Evolutionary conservation across 768 basidiomycete genomes (phyloP).

Genomic region (Tulasnella sp.): DNA sequence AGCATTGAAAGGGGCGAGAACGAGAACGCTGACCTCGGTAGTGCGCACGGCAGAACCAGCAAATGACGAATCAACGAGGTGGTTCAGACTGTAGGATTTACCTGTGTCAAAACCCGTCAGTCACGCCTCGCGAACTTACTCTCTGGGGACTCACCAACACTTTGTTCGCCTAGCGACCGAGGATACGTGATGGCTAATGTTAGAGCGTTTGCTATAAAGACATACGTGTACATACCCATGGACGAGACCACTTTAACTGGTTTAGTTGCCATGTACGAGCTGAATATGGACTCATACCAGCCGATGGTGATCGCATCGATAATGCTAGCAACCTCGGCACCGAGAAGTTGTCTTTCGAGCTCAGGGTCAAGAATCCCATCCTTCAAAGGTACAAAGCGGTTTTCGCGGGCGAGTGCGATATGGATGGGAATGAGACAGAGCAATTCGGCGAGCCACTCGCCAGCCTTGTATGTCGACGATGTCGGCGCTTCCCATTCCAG

Average conservation of each 20-base stretch:
- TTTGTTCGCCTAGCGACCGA: constrained; percentile 9
- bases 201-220: background rate
- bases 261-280: constrained; percentile 50
- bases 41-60: constrained; percentile 33
- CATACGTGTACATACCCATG: constrained; percentile 33
- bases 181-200: background rate
- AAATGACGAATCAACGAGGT: constrained; percentile 51
- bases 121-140: background rate
- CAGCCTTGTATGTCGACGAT: constrained; percentile 30
- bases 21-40: constrained; percentile 5
- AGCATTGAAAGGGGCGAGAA: constrained; percentile 18
- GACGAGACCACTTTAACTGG: constrained; percentile 54
- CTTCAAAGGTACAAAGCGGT: constrained; percentile 48
- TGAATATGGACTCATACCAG: constrained; percentile 54
- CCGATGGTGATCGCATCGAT: constrained; percentile 45
- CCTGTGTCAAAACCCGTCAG: constrained; percentile 33
- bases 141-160: constrained; percentile 4
- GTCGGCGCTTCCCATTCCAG: constrained; percentile 11
- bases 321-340: constrained; percentile 46
- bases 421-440: constrained; percentile 55
- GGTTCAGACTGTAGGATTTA: constrained; percentile 47
- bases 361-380: constrained; percentile 42
- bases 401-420: constrained; percentile 45
- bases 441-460: constrained; percentile 52
- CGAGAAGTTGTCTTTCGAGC: constrained; percentile 41